A percentile compares a stretch with the other conserved stretches of the same genome.
Conservation (phyloP, 805 yeast species). For the Starmerella floricola region DNA sequence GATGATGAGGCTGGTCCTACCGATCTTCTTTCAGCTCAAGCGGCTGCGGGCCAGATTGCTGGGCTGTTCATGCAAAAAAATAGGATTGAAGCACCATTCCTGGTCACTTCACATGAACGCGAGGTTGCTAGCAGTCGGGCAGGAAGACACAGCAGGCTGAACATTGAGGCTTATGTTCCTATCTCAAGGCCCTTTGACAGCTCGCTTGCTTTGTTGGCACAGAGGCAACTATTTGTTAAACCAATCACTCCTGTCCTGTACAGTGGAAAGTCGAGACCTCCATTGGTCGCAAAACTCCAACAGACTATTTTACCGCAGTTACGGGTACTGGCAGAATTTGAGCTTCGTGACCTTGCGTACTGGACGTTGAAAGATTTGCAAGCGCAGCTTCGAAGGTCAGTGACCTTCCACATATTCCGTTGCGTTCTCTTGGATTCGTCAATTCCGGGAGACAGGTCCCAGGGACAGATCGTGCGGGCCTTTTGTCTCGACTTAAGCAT, state of each 20-base stretch:
- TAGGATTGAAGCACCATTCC: slow-evolving; percentile 9
- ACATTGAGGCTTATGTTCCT: slow-evolving; percentile 17
- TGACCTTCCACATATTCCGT: slow-evolving; percentile 27
- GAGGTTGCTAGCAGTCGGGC: slow-evolving; percentile 10
- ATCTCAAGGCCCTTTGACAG: slow-evolving; percentile 20
- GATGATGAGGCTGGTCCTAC: background rate
- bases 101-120: slow-evolving; percentile 1
- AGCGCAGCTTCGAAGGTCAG: slow-evolving; percentile 8
- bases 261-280: slow-evolving; percentile 7
- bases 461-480: slow-evolving; percentile 31
- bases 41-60: slow-evolving; percentile 16
- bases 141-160: slow-evolving; percentile 13
- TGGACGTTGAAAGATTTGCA: slow-evolving; percentile 7
- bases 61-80: slow-evolving; percentile 1
- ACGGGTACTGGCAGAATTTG: slow-evolving; percentile 5
- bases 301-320: slow-evolving; percentile 12
- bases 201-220: slow-evolving; percentile 17
- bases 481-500: slow-evolving; percentile 39
- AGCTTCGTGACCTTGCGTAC: slow-evolving; percentile 6
- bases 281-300: slow-evolving; percentile 4
- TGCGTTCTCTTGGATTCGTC: slow-evolving; percentile 36
- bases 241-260: slow-evolving; percentile 3
- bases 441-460: slow-evolving; percentile 3
- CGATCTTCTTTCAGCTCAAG: slow-evolving; percentile 7
- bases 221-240: slow-evolving; percentile 7